phyloP scores from a whole-genome alignment of 2,329 filamentous ascomycete species.

The Biscogniauxia mediterranea region DNA sequence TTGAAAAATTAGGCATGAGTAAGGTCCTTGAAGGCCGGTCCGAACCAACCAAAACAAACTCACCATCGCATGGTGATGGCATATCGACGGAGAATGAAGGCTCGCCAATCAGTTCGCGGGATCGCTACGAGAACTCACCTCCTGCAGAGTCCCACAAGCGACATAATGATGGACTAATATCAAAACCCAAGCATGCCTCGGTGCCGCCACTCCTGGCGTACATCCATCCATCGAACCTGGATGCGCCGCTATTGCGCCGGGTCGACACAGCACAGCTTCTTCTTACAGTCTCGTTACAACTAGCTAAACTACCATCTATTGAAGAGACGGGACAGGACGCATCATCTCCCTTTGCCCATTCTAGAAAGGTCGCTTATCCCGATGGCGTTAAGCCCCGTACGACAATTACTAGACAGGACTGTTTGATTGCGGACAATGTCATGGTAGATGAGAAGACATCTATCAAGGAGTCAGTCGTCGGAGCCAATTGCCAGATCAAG shows the following conservation, averaged over 20 bases:
- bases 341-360: slow-evolving; percentile 73
- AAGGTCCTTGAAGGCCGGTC: slow-evolving; percentile 57
- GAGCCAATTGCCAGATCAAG: slow-evolving; percentile 81
- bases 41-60: slow-evolving; percentile 39
- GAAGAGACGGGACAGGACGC: slow-evolving; percentile 59
- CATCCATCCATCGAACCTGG: slow-evolving; percentile 61
- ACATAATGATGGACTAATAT: slow-evolving; percentile 24
- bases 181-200: slow-evolving; percentile 26
- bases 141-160: slow-evolving; percentile 18
- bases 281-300: slow-evolving; percentile 75
- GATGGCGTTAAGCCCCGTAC: slow-evolving; percentile 77
- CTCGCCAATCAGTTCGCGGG: slow-evolving; percentile 20
- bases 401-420: slow-evolving; percentile 79
- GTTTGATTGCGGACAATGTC: slow-evolving; percentile 83
- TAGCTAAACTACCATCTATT: slow-evolving; percentile 77
- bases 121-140: slow-evolving; percentile 20
- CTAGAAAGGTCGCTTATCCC: slow-evolving; percentile 77
- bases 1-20: slow-evolving; percentile 71
- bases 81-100: slow-evolving; percentile 14
- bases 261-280: slow-evolving; percentile 86
- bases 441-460: slow-evolving; percentile 83
- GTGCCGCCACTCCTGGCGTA: slow-evolving; percentile 80
- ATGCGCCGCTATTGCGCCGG: slow-evolving; percentile 71
- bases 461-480: slow-evolving; percentile 91
- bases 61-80: slow-evolving; percentile 24